These are phyloP conservation scores for Neurospora pannonica DNA, from an alignment of 495 filamentous ascomycete species.

Conservation along the genomic window DNA sequence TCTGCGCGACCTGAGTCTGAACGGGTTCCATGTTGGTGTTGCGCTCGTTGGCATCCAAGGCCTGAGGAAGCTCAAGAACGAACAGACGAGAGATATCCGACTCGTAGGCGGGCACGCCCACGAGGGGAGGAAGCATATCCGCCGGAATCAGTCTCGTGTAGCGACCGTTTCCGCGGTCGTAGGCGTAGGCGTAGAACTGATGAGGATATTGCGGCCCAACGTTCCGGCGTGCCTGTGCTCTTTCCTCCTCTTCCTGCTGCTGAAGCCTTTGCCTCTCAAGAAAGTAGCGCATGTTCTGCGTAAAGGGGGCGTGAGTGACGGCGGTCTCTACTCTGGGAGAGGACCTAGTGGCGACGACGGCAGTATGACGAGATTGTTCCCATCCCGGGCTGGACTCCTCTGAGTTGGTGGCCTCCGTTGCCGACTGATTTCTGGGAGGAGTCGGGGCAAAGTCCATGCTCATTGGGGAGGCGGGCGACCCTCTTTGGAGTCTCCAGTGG, in stretches of 20 bases:
- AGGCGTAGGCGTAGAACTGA: conserved; percentile 38
- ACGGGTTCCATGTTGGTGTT: conserved; percentile 23
- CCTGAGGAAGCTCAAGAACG: conserved; percentile 31
- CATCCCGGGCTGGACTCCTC: background rate
- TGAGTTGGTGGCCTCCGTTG: background rate
- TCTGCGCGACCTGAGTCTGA: background rate
- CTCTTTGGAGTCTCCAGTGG: background rate
- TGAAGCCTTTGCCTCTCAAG: background rate
- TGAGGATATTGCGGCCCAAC: background rate
- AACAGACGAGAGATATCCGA: conserved; percentile 26
- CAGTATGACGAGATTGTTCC: background rate
- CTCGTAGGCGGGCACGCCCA: conserved; percentile 24
- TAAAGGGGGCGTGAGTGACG: background rate
- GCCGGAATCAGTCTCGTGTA: conserved; percentile 55
- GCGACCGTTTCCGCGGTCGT: conserved; percentile 46
- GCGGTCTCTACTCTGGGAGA: background rate
- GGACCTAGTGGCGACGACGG: background rate
- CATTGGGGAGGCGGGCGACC: background rate
- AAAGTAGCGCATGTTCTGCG: background rate
- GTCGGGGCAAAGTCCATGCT: background rate
- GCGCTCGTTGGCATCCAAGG: conserved; percentile 23
- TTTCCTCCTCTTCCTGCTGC: background rate
- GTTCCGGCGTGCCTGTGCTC: background rate
- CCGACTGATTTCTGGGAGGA: background rate
- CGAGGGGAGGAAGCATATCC: conserved; percentile 48